A percentile compares a stretch with the other conserved stretches of the same genome.
phyloP scores from a whole-genome alignment of 2,329 filamentous ascomycete genomes.

The Ophidiomyces ophidiicola region DNA sequence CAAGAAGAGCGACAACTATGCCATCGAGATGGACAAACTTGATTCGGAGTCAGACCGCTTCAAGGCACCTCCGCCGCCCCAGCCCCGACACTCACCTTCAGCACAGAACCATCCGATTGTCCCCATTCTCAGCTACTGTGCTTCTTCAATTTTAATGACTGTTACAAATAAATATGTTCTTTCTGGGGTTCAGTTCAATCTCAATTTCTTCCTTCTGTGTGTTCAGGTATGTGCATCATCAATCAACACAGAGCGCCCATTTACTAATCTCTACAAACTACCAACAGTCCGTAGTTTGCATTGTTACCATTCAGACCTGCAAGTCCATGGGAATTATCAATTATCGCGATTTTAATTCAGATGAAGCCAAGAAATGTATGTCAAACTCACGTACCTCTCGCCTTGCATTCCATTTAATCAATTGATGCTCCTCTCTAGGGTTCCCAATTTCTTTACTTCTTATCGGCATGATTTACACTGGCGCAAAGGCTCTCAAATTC shows the following conservation, averaged over 20 bases:
- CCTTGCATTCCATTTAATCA: background rate
- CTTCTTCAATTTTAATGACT: slow-evolving; percentile 97
- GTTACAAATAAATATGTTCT: slow-evolving; percentile 99
- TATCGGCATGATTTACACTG: slow-evolving; percentile 98
- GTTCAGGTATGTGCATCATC: slow-evolving; percentile 74
- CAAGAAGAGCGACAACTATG: slow-evolving; percentile 71
- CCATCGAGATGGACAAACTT: slow-evolving; percentile 55
- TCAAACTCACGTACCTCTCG: slow-evolving; percentile 12
- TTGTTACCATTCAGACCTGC: slow-evolving; percentile 67
- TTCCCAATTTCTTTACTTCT: slow-evolving; percentile 92
- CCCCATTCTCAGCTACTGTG: slow-evolving; percentile 81
- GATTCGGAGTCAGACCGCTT: slow-evolving; percentile 40
- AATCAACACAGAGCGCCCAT: no score
- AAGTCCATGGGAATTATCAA: slow-evolving; percentile 73
- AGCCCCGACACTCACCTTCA: slow-evolving; percentile 29
- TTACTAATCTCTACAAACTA: background rate
- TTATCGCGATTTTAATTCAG: slow-evolving; percentile 69
- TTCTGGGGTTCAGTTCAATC: slow-evolving; percentile 79
- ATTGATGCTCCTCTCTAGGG: slow-evolving; percentile 47
- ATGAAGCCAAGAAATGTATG: slow-evolving; percentile 87
- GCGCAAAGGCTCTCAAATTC: slow-evolving; percentile 88
- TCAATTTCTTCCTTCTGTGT: slow-evolving; percentile 89
- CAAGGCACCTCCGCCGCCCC: slow-evolving; percentile 29
- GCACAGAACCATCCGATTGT: slow-evolving; percentile 64
- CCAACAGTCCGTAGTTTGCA: slow-evolving; percentile 72